These are phyloP conservation scores for Beauveria medogensis DNA, from an alignment of 2,329 filamentous ascomycete species.

Conservation along the genomic window DNA sequence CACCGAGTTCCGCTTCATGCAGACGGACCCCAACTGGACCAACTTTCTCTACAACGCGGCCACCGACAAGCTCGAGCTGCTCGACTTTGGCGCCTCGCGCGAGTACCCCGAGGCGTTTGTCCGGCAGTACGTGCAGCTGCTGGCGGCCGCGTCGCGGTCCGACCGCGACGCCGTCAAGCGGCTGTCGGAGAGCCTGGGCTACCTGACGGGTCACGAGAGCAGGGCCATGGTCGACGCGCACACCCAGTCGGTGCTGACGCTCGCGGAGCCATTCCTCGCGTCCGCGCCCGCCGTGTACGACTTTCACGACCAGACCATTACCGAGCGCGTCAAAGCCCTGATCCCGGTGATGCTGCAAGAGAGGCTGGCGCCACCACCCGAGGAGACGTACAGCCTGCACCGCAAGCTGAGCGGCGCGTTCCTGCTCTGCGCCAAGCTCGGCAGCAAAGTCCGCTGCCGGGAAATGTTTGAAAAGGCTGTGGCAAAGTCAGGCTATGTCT, in stretches of 20 bases:
- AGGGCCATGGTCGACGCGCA: conserved; percentile 83
- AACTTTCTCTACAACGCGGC: conserved; percentile 87
- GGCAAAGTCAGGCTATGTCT: conserved; percentile 25
- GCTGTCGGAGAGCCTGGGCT: conserved; percentile 72
- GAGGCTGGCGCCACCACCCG: conserved; percentile 79
- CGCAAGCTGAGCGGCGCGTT: conserved; percentile 94
- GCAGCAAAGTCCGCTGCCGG: conserved; percentile 73
- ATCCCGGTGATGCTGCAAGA: conserved; percentile 94
- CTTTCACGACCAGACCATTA: conserved; percentile 91
- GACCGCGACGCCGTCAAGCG: conserved; percentile 57
- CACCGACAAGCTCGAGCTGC: conserved; percentile 69
- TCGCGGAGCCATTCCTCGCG: conserved; percentile 82
- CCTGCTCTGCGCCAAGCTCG: conserved; percentile 77
- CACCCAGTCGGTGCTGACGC: conserved; percentile 75
- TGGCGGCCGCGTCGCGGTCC: conserved; percentile 67
- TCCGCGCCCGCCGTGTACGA: conserved; percentile 79
- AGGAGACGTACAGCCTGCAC: conserved; percentile 95
- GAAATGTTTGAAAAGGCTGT: conserved; percentile 64
- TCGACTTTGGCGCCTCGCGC: conserved; percentile 90
- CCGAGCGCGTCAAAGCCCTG: conserved; percentile 76
- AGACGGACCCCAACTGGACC: conserved; percentile 99
- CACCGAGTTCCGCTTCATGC: conserved; percentile 94
- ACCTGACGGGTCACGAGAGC: conserved; percentile 86
- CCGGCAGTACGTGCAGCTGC: conserved; percentile 66
- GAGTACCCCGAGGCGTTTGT: conserved; percentile 80